Percentiles rank a stretch among this genome's conserved stretches.
Conservation (phyloP, 306 rosid species). For the Trichosanthes truncata region DNA sequence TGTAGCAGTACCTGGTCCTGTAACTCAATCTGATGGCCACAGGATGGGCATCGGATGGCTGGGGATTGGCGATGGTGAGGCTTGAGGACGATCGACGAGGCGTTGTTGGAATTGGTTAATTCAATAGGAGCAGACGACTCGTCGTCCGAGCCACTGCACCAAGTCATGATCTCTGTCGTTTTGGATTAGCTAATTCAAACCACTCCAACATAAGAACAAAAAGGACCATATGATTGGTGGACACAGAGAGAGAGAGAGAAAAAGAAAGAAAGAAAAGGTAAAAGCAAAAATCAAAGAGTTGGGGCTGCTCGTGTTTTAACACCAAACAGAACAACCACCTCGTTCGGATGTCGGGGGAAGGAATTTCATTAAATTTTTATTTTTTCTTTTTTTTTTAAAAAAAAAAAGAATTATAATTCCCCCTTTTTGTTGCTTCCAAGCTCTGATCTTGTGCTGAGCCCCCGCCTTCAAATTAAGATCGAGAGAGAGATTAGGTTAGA, state of each 20-base stretch:
- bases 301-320: not conserved
- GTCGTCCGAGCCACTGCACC: slow-evolving; percentile 11
- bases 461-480: no score
- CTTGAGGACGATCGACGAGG: not conserved
- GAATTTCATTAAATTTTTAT: not conserved
- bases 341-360: not conserved
- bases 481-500: not conserved
- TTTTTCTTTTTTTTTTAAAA: not conserved
- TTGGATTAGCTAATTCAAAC: not conserved
- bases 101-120: not conserved
- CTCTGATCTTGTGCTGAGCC: not conserved
- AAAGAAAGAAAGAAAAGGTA: not conserved
- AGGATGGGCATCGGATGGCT: slow-evolving; percentile 10
- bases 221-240: not conserved
- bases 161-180: slow-evolving; percentile 4
- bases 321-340: not conserved
- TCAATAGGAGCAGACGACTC: not conserved
- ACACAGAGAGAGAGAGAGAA: not conserved
- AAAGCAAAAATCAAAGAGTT: not conserved
- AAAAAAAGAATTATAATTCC: no score
- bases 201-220: slow-evolving; percentile 10
- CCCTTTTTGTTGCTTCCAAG: not conserved
- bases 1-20: not conserved
- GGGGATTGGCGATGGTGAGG: not conserved
- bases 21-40: not conserved